phyloP scores from a whole-genome alignment of 352 stramenopile genomes.

The Halophytophthora polymorphica region DNA sequence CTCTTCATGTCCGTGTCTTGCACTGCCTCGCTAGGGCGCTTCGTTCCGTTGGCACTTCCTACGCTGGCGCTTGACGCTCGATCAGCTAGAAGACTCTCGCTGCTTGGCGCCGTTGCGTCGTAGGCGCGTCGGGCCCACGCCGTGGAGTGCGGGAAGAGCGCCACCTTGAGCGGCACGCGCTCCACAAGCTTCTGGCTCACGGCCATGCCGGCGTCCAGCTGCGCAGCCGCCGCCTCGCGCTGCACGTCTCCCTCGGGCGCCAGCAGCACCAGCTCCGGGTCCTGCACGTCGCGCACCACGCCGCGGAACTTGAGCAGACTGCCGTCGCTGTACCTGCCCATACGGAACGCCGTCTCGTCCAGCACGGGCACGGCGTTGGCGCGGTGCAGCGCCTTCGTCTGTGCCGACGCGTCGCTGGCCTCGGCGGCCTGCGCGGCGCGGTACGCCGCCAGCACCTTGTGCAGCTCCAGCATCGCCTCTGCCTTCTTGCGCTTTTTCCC shows the following conservation, averaged over 20 bases:
- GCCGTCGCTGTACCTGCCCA: conserved; percentile 53
- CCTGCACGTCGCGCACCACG: conserved; percentile 67
- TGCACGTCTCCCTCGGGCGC: conserved; percentile 7
- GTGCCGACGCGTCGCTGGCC: too few species aligned
- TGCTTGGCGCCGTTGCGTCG: conserved; percentile 1
- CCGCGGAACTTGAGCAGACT: conserved; percentile 61
- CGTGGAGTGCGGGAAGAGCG: conserved; percentile 55
- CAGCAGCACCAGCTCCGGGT: conserved; percentile 67
- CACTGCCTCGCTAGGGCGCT: conserved; percentile 40
- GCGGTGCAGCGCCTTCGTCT: too few species aligned
- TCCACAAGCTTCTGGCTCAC: conserved; percentile 39
- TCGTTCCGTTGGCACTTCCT: conserved; percentile 29
- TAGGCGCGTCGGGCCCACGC: conserved; percentile 48
- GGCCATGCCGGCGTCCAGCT: conserved; percentile 2
- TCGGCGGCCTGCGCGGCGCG: conserved; percentile 2
- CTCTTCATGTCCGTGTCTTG: not conserved
- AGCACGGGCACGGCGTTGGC: conserved; percentile 31
- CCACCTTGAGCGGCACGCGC: conserved; percentile 58
- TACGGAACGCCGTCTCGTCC: conserved; percentile 37
- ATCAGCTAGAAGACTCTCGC: conserved; percentile 6
- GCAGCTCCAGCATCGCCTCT: conserved; percentile 17
- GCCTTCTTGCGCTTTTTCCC: too few species aligned
- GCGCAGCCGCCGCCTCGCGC: conserved; percentile 3
- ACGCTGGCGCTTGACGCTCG: conserved; percentile 9
- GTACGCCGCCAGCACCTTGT: conserved; percentile 14